Evolutionary conservation across 23 red algal species (phyloP), one percentile per base, ranked within the genome.

Genomic region (Gracilaria vermiculophylla): DNA sequence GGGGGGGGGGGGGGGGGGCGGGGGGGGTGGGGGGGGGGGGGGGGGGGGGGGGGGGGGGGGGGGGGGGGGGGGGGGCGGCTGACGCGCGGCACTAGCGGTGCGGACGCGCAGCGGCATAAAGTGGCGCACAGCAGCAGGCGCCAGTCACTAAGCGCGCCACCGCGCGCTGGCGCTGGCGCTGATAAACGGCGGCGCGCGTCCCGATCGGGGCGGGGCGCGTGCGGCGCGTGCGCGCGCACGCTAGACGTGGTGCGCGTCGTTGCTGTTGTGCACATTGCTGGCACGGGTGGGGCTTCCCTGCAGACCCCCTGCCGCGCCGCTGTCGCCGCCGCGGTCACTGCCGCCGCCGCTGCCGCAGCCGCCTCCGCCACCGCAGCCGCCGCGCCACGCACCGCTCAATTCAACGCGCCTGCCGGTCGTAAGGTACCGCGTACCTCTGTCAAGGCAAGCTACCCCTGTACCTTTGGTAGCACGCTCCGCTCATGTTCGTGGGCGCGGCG

Each of bases 151-250:
- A 3, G 16, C 52, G 52, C 52, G 52, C 52, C 11, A 54, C 5
- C 15, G 58, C 58, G 21, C 58, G 58, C 58, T 14, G 29, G 6
- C 32, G 2, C 28, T 25, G 2, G 58, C 58, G 58, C 0, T 24
- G 29, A 64, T 64, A 24, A 23, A 64, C 58, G 58, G 58, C 28
- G 58, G 10, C 14, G 6, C 6, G 58, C 58, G 58, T 10, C 58
- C 58, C 58, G 58, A 64, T 64, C 58, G 58, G 58, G 58, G 58
- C 58, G 55, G 21, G 24, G 54, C 16, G 52, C 52, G 54, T 58
- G 54, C 21, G 23, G 54, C 58, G 27, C 1, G 7, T 6, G 23
- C 19, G 19, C 23, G 23, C 21, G 55, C 55, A 10, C 55, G 5
- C 23, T 20, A 8, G 7, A 24, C 55, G 16, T 27, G 5, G 55